Evolutionary conservation across 164 flowering plant genomes (phyloP), one percentile per base, ranked within the genome.

Genomic region (Houttuynia cordata): DNA sequence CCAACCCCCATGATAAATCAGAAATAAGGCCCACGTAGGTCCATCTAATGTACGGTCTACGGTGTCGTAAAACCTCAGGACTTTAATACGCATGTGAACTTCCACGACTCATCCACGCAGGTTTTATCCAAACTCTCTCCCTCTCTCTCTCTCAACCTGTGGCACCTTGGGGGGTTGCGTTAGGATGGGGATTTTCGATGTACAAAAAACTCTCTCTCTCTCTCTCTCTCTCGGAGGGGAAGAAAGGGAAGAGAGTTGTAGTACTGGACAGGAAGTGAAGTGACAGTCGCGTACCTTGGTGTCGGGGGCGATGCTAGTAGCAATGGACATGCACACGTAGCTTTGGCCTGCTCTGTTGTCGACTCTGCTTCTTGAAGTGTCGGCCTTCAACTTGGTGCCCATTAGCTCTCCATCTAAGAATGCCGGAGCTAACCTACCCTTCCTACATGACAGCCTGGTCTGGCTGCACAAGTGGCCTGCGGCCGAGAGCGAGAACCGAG

Each of bases 361-460:
- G 4, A 23, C 37, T 18, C 57, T 30, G 19, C 30, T 24, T 45
- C 57, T 24, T 24, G 34, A 14, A 54, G 15, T 54, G 19, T 24
- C 34, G 8, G 34, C 24, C 37, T 69, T 78, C 64, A 85, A 57
- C 79, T 83, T 78, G 74, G 69, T 72, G 65, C 97, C 94, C 97
- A 87, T 87, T 24, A 83, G 49, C 63, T 87, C 86, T 56, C 93
- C 95, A 68, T 76, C 74, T 53, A 82, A 37, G 68, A 78, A 85
- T 74, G 68, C 78, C 62, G 74, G 68, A 45, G 49, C 49, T 17
- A 45, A 10, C 17, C 13, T 45, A 15, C 60, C 56, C 66, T 65
- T 69, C 63, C 77, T 72, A 62, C 75, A 74, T 0, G 52, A 62
- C 73, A 74, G 50, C 19, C 78, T 73, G 0, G 67, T 25, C 20